These are phyloP conservation scores for Rhynchosporium secalis DNA, from an alignment of 2,329 filamentous ascomycete species.

Conservation along the genomic window DNA sequence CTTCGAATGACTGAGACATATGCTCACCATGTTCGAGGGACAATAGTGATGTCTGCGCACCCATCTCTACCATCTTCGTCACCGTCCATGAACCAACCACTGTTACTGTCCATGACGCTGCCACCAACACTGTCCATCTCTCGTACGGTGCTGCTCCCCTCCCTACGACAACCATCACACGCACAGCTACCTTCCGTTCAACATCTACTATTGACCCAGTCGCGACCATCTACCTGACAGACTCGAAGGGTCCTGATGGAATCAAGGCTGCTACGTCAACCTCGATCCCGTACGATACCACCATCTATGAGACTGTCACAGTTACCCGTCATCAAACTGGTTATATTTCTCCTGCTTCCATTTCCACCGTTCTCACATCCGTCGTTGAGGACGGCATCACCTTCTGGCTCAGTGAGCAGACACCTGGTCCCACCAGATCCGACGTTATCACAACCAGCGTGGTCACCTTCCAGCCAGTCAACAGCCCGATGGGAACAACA, in stretches of 20 bases:
- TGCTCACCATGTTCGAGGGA: conserved; percentile 18
- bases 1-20: background rate
- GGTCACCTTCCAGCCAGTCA: conserved; percentile 32
- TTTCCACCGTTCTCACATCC: conserved; percentile 18
- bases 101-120: conserved; percentile 23
- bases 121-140: conserved; percentile 25
- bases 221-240: conserved; percentile 7
- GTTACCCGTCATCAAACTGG: conserved; percentile 12
- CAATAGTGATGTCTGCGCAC: conserved; percentile 20
- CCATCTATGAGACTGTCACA: conserved; percentile 13
- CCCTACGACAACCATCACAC: conserved; percentile 20
- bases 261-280: conserved; percentile 6
- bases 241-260: conserved; percentile 4
- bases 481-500: background rate
- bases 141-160: conserved; percentile 12
- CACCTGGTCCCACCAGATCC: conserved; percentile 24
- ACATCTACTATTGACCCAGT: conserved; percentile 7
- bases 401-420: conserved; percentile 29
- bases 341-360: background rate
- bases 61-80: conserved; percentile 29
- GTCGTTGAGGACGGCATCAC: conserved; percentile 25
- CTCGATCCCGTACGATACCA: conserved; percentile 9
- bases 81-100: conserved; percentile 24
- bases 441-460: conserved; percentile 28
- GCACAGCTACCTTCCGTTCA: conserved; percentile 15